Conservation (phyloP, 352 stramenopile species). For the Plasmopara muralis region DNA sequence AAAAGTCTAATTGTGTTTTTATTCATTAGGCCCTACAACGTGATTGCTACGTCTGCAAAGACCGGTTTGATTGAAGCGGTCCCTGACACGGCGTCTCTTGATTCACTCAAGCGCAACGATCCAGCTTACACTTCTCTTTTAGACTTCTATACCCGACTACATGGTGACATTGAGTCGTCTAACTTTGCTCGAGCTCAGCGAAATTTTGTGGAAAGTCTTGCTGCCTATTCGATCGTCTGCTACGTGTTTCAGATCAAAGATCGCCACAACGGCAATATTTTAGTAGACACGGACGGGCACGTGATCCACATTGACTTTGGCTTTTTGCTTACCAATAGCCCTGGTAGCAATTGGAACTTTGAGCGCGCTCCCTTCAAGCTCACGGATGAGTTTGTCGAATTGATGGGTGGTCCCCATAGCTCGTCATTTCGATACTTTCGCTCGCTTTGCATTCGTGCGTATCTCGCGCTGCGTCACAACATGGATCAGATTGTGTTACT, state of each 20-base stretch:
- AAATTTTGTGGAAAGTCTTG: slow-evolving; percentile 89
- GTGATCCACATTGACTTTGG: slow-evolving; percentile 99
- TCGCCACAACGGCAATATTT: slow-evolving; percentile 98
- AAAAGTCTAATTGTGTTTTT: slow-evolving; percentile 3
- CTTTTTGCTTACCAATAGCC: slow-evolving; percentile 95
- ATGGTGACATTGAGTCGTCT: slow-evolving; percentile 75
- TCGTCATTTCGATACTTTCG: slow-evolving; percentile 92
- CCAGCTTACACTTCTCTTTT: slow-evolving; percentile 80
- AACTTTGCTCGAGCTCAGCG: slow-evolving; percentile 73
- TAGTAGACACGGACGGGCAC: slow-evolving; percentile 95
- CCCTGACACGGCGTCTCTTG: slow-evolving; percentile 94
- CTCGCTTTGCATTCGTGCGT: slow-evolving; percentile 93
- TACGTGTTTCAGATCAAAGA: slow-evolving; percentile 99
- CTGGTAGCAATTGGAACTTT: slow-evolving; percentile 92
- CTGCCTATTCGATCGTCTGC: slow-evolving; percentile 96
- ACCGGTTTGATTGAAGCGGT: slow-evolving; percentile 96
- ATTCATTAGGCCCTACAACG: slow-evolving; percentile 88
- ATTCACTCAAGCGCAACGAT: slow-evolving; percentile 92
- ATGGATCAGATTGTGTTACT: slow-evolving; percentile 94
- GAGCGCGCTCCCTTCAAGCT: slow-evolving; percentile 97
- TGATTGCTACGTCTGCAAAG: slow-evolving; percentile 91
- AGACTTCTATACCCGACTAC: slow-evolving; percentile 91
- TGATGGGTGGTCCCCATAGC: slow-evolving; percentile 91
- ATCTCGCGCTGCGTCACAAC: slow-evolving; percentile 90
- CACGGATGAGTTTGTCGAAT: slow-evolving; percentile 92